A percentile compares a stretch with the other conserved stretches of the same genome.
Conservation (phyloP, 1,284 basidiomycete species). For the Grifola frondosa region DNA sequence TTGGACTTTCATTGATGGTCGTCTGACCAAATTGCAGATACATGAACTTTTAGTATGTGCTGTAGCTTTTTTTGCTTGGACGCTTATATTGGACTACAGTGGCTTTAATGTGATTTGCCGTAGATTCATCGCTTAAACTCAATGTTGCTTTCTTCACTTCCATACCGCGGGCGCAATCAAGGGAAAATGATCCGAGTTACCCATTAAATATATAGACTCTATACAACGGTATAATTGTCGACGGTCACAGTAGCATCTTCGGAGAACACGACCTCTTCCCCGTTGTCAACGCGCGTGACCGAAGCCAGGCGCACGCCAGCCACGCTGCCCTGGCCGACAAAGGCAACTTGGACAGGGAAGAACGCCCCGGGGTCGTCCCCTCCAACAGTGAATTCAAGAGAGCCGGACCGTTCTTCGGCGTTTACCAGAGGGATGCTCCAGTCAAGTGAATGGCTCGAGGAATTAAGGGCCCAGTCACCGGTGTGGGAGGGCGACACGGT, state of each 20-base stretch:
- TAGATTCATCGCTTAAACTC: too few species aligned
- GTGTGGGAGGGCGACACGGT: slow-evolving; percentile 79
- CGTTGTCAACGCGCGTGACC: slow-evolving; percentile 58
- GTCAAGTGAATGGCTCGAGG: slow-evolving; percentile 74
- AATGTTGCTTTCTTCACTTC: too few species aligned
- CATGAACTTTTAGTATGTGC: too few species aligned
- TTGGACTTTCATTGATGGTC: too few species aligned
- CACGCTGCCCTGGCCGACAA: slow-evolving; percentile 78
- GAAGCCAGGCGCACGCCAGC: slow-evolving; percentile 66
- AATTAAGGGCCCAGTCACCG: slow-evolving; percentile 81
- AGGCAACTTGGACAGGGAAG: slow-evolving; percentile 90
- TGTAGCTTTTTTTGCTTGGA: too few species aligned
- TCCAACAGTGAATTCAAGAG: slow-evolving; percentile 84
- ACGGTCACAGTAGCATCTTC: slow-evolving; percentile 73
- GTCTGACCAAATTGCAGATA: too few species aligned
- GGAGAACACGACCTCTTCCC: slow-evolving; percentile 67
- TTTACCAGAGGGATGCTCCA: slow-evolving; percentile 78
- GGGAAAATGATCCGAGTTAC: too few species aligned
- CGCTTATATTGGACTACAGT: too few species aligned
- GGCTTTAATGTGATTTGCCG: too few species aligned
- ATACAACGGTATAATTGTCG: slow-evolving; percentile 62
- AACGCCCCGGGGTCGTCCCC: slow-evolving; percentile 84
- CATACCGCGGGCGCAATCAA: too few species aligned
- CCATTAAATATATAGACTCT: too few species aligned
- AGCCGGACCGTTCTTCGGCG: slow-evolving; percentile 65